phyloP scores from a whole-genome alignment of 148 eudicot species.

The Fallopia convolvulus region DNA sequence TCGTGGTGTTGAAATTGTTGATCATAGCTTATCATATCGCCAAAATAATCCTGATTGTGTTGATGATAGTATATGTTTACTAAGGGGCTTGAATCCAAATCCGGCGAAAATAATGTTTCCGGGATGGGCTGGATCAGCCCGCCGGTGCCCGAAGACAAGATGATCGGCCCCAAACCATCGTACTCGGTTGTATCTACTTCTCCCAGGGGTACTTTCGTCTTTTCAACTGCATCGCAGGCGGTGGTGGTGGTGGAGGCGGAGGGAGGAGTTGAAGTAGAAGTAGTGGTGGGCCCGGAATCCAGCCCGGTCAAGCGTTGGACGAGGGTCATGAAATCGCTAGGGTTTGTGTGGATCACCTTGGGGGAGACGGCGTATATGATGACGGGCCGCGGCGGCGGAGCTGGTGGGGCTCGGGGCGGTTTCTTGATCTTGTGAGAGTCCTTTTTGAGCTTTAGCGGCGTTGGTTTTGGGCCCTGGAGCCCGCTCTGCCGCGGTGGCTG shows the following conservation, averaged over 20 bases:
- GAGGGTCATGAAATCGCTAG: constrained; percentile 74
- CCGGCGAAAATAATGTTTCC: neutral
- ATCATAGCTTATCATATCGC: neutral
- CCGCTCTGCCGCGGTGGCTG: constrained; percentile 16
- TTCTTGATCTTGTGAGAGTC: constrained; percentile 68
- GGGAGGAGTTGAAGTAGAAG: neutral
- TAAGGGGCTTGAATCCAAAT: neutral
- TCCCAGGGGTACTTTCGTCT: neutral
- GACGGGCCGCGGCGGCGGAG: constrained; percentile 38
- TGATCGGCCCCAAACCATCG: neutral
- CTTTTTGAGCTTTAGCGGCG: constrained; percentile 61
- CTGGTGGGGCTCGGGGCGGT: constrained; percentile 46
- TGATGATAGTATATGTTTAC: neutral
- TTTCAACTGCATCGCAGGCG: neutral
- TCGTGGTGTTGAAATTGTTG: neutral
- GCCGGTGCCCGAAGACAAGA: neutral
- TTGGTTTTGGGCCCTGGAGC: constrained; percentile 73
- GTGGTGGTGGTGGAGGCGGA: neutral
- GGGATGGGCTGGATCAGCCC: neutral
- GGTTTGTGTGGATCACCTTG: constrained; percentile 74
- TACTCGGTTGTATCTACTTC: neutral
- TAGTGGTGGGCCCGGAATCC: constrained; percentile 5
- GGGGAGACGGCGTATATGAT: constrained; percentile 90
- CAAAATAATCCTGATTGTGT: neutral
- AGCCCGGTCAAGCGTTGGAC: constrained; percentile 84